Evolutionary conservation across 2,329 filamentous ascomycete species (phyloP).

Genomic region (Rhinocladiella similis): DNA sequence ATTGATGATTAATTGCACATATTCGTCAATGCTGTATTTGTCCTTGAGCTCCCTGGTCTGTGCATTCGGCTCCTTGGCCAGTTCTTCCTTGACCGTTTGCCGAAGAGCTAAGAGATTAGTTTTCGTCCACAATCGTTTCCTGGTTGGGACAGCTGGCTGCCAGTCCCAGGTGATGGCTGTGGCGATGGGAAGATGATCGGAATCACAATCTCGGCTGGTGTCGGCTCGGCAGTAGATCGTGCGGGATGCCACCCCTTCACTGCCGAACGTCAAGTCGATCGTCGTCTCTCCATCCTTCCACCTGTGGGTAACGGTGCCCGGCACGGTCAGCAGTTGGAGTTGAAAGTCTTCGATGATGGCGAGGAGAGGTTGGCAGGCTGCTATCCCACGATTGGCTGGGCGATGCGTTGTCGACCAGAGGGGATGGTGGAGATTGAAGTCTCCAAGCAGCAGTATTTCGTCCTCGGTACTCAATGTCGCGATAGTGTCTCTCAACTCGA

Average conservation of each 20-base stretch:
- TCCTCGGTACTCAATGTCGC: slow-evolving; percentile 17
- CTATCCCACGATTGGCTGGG: slow-evolving; percentile 4
- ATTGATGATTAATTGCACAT: slow-evolving; percentile 24
- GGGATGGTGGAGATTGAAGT: slow-evolving; percentile 29
- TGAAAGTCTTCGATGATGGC: slow-evolving; percentile 20
- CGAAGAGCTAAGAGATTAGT: slow-evolving; percentile 22
- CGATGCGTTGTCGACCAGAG: slow-evolving; percentile 6
- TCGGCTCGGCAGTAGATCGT: slow-evolving; percentile 21
- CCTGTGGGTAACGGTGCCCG: slow-evolving; percentile 16
- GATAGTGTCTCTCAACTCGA: background rate
- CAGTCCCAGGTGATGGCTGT: slow-evolving; percentile 27
- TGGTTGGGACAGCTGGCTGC: slow-evolving; percentile 13
- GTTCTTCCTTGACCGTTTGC: slow-evolving; percentile 14
- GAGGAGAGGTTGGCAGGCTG: slow-evolving; percentile 18
- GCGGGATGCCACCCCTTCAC: slow-evolving; percentile 2
- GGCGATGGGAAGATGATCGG: slow-evolving; percentile 31
- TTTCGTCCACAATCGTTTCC: slow-evolving; percentile 22
- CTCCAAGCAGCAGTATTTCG: slow-evolving; percentile 19
- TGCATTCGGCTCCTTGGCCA: background rate
- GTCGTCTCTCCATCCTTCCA: slow-evolving; percentile 10
- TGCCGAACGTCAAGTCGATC: slow-evolving; percentile 10
- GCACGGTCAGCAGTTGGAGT: slow-evolving; percentile 19
- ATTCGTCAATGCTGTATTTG: slow-evolving; percentile 24
- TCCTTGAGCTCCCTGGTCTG: slow-evolving; percentile 3
- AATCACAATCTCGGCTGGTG: slow-evolving; percentile 28